Base-by-base conservation (phyloP, 192 early-diverging fungal genomes). In the Backusella tarrabulga region DNA sequence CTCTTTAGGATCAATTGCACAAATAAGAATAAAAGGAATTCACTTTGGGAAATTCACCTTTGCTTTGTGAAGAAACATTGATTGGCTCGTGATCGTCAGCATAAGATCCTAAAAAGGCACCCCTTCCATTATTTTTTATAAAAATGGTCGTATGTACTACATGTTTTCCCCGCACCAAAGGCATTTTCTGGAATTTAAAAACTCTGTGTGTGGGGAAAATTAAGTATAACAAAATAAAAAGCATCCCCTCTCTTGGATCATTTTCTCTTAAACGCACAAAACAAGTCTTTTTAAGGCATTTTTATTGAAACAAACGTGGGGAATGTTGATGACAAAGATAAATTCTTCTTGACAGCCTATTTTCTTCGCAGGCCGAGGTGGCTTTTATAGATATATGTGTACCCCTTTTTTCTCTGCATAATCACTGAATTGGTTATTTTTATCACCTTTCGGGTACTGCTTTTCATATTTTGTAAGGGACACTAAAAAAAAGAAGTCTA, bases 111-210 rank as follows among this genome's bases (percentile, higher is more conserved):
- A 63, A 63, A 63, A 63, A 63, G 56, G 56, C 56, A 63, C 4
- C 14, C 9, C 4, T 63, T 63, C 56, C 56, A 29, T 63, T 26
- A 26, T 1, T 29, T 29, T 29, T 63, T 29, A n/a, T 23, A 56
- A 21, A 56, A 56, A n/a, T 23, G 54, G 19, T 4, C 7, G 23
- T 56, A 23, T 63, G 56, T 63, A 14, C 56, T 2, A 63, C 56
- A 63, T 14, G 46, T 26, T 29, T 63, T 29, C 56, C 56, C 56
- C 56, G 23, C 56, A 63, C 19, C 19, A 26, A 23, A 4, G 11
- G 8, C 6, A 21, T 63, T 63, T 63, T 63, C 54, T 60, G 54
- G 54, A 63, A 63, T 63, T 63, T 63, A 63, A 63, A 63, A 63
- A 7, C 12, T 11, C 29, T 63, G 56, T 63, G 56, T 63, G 56